A percentile compares a stretch with the other conserved stretches of the same genome.
Evolutionary conservation across 2,329 filamentous ascomycete species (phyloP).

Genomic region (Samsoniella hepiali): DNA sequence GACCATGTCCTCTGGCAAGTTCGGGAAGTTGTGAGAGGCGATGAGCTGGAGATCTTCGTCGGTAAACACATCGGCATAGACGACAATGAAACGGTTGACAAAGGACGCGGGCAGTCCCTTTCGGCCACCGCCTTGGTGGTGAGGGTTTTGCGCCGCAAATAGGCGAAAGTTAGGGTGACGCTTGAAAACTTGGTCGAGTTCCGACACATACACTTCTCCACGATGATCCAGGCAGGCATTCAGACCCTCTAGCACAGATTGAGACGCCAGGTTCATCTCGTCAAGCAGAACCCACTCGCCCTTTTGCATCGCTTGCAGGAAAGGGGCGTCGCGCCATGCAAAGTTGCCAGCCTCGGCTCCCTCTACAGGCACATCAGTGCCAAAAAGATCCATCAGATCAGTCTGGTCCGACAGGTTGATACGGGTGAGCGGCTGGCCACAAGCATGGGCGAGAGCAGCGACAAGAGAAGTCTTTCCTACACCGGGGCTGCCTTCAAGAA

Average conservation of each 20-base stretch:
- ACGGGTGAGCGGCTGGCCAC: constrained; percentile 78
- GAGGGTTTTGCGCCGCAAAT: constrained; percentile 95
- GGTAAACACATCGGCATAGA: constrained; percentile 89
- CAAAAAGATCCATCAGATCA: constrained; percentile 95
- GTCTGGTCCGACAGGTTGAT: constrained; percentile 99
- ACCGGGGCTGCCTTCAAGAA: constrained; percentile 95
- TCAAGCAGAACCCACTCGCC: constrained; percentile 96
- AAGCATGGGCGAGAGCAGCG: constrained; percentile 74
- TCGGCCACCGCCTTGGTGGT: constrained; percentile 91
- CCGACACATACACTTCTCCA: constrained; percentile 91
- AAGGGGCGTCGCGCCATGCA: constrained; percentile 92
- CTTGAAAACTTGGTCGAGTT: constrained; percentile 90
- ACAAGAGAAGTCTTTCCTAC: constrained; percentile 97
- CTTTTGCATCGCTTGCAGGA: constrained; percentile 92
- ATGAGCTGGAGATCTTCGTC: constrained; percentile 79
- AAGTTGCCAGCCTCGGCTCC: constrained; percentile 89
- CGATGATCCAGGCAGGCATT: constrained; percentile 97
- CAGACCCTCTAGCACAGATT: constrained; percentile 91
- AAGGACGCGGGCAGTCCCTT: constrained; percentile 95
- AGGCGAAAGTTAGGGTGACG: constrained; percentile 87
- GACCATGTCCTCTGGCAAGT: constrained; percentile 56
- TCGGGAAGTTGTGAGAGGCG: constrained; percentile 72
- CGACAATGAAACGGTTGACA: constrained; percentile 96
- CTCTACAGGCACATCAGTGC: constrained; percentile 92
- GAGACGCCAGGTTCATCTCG: constrained; percentile 97